Base-by-base conservation (phyloP, 257 asterid species). In the Nicotiana tabacum region DNA sequence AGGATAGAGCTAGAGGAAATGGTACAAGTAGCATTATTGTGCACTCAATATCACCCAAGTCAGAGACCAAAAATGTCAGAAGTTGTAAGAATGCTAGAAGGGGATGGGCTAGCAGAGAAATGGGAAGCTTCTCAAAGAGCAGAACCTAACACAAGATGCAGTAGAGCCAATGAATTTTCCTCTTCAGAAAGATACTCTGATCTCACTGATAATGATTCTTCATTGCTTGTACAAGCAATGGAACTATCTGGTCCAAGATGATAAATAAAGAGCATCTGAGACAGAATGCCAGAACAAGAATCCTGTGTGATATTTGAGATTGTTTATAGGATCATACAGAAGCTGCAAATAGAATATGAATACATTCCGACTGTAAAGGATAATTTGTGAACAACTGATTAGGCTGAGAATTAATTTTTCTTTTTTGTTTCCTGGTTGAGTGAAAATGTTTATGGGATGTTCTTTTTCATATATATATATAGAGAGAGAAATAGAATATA, bases 101-200 rank as follows among this genome's bases (percentile, higher is more conserved):
- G 99, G 5, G 99, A 94, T 37, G 98, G 98, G 29, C 94, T 96
- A 3, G 98, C 96, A 5, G 98, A 96, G 70, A 96, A 91, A 84
- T 96, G 99, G 99, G 98, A 92, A 85, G 97, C 97, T n/a, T 92
- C 97, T 7, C 98, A 94, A 68, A 92, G 93, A 83, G 92, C 94
- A 1, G 97, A 92, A 85, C 82, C 92, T 3, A 9, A 43, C 51
- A 85, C 91, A 39, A 80, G 58, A 66, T 70, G 62, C 3, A 89
- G 90, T 83, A 85, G 93, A 80, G 87, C 91, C 4, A 94, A 96
- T 18, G 95, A 91, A 58, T 90, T 92, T 87, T 92, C 97, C 0
- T 90, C 97, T 77, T 96, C 97, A 0, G 98, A 91, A 83, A 91
- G 98, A 85, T 93, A 91, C 83, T 95, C 97, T 48, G 99, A 95